phyloP scores from a whole-genome alignment of 176 grass and related monocot genomes.

The Juncus inflexus region DNA sequence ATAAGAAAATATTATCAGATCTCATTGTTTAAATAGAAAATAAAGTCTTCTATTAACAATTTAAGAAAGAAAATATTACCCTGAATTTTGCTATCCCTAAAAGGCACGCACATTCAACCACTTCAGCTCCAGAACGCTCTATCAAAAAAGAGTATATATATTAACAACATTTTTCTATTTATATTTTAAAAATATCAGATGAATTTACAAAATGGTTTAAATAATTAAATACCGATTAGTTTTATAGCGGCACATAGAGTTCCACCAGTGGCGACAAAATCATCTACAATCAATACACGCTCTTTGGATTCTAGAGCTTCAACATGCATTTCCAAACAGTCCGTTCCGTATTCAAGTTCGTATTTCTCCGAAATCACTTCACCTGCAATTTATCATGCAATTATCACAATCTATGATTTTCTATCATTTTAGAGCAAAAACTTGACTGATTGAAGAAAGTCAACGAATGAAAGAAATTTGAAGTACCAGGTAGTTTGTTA shows the following conservation, averaged over 20 bases:
- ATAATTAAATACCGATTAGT: constrained; percentile 57
- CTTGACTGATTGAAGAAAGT: not conserved
- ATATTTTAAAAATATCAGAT: not conserved
- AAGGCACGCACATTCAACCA: constrained; percentile 91
- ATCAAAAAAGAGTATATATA: not conserved
- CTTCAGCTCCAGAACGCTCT: constrained; percentile 76
- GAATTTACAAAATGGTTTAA: constrained; percentile 16
- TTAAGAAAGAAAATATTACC: constrained; percentile 35
- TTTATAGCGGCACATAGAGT: constrained; percentile 86
- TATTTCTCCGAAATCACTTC: constrained; percentile 91
- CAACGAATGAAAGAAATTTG: not conserved
- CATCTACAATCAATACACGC: constrained; percentile 63
- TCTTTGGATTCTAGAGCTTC: constrained; percentile 53
- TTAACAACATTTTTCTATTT: not conserved
- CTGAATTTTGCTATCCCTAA: constrained; percentile 90
- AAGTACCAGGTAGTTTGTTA: constrained; percentile 79
- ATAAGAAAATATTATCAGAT: constrained; percentile 1
- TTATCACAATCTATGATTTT: not conserved
- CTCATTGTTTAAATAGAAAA: not conserved
- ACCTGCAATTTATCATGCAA: constrained; percentile 31
- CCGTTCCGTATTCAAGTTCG: constrained; percentile 78
- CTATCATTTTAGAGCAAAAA: no score
- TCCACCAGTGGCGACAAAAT: constrained; percentile 86
- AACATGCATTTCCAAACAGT: constrained; percentile 95
- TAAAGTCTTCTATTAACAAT: not conserved